Percentiles rank a stretch among this genome's conserved stretches.
Conservation (phyloP, 495 filamentous ascomycete species). For the Penicillium steckii region DNA sequence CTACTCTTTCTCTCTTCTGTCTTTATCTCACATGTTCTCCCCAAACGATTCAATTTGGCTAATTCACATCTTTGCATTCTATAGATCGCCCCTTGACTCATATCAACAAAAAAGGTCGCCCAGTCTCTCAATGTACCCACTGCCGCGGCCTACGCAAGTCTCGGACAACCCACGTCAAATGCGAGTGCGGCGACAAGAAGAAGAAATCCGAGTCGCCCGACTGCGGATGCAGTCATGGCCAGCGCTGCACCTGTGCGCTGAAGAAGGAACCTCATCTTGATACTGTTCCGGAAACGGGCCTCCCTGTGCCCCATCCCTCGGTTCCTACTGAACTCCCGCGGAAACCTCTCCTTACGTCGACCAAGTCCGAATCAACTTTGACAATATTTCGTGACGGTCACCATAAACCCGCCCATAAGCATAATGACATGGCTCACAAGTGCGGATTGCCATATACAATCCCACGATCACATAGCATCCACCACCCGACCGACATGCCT, state of each 20-base stretch:
- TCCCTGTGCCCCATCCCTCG: constrained; percentile 26
- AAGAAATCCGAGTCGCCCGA: constrained; percentile 63
- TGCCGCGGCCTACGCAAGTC: constrained; percentile 97
- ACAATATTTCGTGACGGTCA: constrained; percentile 91
- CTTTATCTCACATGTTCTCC: constrained; percentile 11
- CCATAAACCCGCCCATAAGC: constrained; percentile 88
- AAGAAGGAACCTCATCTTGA: constrained; percentile 87
- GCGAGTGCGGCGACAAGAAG: constrained; percentile 93
- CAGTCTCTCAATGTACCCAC: constrained; percentile 97
- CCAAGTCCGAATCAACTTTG: constrained; percentile 79
- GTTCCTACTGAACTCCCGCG: constrained; percentile 49
- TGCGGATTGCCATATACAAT: constrained; percentile 80
- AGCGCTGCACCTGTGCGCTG: constrained; percentile 85
- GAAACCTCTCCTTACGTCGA: constrained; percentile 74
- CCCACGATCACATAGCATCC: constrained; percentile 68
- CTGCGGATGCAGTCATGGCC: constrained; percentile 89
- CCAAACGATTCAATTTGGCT: neutral
- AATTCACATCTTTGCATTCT: constrained; percentile 13
- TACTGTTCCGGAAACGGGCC: constrained; percentile 26
- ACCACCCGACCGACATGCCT: constrained; percentile 55
- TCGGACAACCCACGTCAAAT: constrained; percentile 91
- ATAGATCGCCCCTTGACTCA: constrained; percentile 89
- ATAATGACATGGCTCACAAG: constrained; percentile 82
- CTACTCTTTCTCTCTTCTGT: neutral
- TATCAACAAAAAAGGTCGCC: constrained; percentile 98